These are phyloP conservation scores for Russula sp. DNA, from an alignment of 768 basidiomycete species.

Conservation along the genomic window DNA sequence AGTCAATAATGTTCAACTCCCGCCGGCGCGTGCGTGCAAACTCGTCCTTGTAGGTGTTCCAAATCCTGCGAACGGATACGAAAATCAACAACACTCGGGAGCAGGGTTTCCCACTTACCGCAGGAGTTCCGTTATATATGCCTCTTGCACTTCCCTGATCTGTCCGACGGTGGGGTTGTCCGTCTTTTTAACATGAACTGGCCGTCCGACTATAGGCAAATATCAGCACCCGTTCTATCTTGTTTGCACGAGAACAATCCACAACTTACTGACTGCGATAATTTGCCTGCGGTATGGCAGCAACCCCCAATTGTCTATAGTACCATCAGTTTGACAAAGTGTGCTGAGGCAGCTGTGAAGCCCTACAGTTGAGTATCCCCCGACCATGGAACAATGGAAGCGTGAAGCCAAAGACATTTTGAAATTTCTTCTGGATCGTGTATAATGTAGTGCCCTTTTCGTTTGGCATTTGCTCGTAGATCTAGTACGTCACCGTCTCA, in stretches of 20 bases:
- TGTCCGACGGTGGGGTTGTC: conserved; percentile 81
- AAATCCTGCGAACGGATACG: conserved; percentile 54
- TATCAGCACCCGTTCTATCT: background rate
- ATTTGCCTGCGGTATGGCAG: conserved; percentile 95
- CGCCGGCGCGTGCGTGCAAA: conserved; percentile 78
- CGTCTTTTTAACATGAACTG: conserved; percentile 69
- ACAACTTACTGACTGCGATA: conserved; percentile 85
- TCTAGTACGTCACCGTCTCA: conserved; percentile 40
- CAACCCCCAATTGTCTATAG: conserved; percentile 85
- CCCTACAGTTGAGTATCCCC: conserved; percentile 86
- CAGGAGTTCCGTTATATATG: conserved; percentile 89
- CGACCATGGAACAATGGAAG: conserved; percentile 96
- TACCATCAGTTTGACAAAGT: background rate
- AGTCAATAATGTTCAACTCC: conserved; percentile 76
- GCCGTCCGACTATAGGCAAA: conserved; percentile 66
- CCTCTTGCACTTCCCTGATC: conserved; percentile 66
- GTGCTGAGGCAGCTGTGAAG: background rate
- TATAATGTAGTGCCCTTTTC: conserved; percentile 86
- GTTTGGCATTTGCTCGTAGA: conserved; percentile 96
- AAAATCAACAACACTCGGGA: background rate
- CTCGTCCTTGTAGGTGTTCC: conserved; percentile 92
- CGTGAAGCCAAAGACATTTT: conserved; percentile 90
- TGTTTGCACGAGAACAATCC: background rate
- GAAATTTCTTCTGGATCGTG: conserved; percentile 83
- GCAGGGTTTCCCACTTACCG: conserved; percentile 43